Conservation (phyloP, 1,284 basidiomycete species). For the Naganishia liquefaciens region DNA sequence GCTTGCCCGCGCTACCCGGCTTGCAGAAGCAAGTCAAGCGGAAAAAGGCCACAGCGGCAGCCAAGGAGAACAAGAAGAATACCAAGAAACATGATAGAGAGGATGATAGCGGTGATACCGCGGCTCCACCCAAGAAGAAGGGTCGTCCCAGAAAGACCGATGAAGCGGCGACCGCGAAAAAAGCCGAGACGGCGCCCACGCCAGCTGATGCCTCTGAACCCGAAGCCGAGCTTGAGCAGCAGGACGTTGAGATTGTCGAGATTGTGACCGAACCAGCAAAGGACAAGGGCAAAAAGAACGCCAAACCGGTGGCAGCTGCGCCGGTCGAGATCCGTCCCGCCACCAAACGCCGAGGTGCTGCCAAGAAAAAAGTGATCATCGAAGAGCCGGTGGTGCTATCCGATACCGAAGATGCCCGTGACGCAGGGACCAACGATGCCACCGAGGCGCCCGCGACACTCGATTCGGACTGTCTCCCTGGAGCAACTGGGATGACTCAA, state of each 20-base stretch:
- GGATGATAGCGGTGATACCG: neutral
- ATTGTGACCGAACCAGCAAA: neutral
- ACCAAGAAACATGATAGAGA: neutral
- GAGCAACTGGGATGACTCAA: neutral
- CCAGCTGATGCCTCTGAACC: neutral
- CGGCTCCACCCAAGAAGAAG: constrained; percentile 7
- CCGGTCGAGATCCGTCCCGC: neutral
- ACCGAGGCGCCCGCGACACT: neutral
- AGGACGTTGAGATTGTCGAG: neutral
- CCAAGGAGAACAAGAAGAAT: constrained; percentile 14
- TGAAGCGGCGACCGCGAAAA: constrained; percentile 1
- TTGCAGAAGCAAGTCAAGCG: constrained; percentile 2
- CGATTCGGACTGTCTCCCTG: neutral
- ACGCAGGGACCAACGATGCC: neutral
- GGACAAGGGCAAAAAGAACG: neutral
- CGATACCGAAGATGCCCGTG: neutral
- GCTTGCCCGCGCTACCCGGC: neutral
- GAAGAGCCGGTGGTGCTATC: neutral
- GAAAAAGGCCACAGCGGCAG: neutral
- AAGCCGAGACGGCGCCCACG: neutral
- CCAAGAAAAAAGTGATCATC: neutral
- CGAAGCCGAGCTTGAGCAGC: neutral
- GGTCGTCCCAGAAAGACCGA: constrained; percentile 11
- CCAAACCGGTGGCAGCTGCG: neutral
- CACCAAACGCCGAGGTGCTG: neutral